Conservation (phyloP, 495 filamentous ascomycete genomes). For the Tuber umbilicatum region DNA sequence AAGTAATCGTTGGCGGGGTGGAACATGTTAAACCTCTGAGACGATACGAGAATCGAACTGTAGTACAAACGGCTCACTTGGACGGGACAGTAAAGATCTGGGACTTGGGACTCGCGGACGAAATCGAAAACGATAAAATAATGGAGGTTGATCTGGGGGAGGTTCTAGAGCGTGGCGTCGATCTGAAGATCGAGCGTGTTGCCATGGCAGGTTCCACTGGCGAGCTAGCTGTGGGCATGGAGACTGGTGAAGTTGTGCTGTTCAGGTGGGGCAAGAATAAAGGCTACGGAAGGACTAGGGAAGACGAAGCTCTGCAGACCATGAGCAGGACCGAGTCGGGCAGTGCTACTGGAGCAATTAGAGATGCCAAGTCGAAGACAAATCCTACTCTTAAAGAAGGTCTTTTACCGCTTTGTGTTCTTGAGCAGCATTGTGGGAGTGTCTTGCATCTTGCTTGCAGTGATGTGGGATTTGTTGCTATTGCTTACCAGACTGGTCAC, state of each 20-base stretch:
- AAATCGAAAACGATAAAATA: constrained; percentile 76
- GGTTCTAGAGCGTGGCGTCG: constrained; percentile 72
- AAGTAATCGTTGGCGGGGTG: constrained; percentile 69
- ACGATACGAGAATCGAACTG: constrained; percentile 70
- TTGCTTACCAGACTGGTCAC: constrained; percentile 72
- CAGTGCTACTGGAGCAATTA: constrained; percentile 45
- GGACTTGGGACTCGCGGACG: constrained; percentile 84
- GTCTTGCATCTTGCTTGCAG: constrained; percentile 74
- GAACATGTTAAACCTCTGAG: constrained; percentile 60
- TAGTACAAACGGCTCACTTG: constrained; percentile 74
- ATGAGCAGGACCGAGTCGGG: constrained; percentile 18
- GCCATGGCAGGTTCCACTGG: constrained; percentile 68
- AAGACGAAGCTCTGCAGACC: constrained; percentile 30
- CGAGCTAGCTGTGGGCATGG: constrained; percentile 77
- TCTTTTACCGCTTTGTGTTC: constrained; percentile 67
- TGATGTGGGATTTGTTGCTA: constrained; percentile 83
- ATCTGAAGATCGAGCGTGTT: constrained; percentile 66
- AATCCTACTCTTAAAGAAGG: constrained; percentile 79
- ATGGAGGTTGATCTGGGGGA: constrained; percentile 80
- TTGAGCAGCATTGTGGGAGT: constrained; percentile 72
- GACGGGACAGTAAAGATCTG: constrained; percentile 83
- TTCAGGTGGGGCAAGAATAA: constrained; percentile 81
- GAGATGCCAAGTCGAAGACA: constrained; percentile 62
- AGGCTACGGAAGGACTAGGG: constrained; percentile 45
- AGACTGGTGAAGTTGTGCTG: constrained; percentile 72